Conservation (phyloP, 2,329 filamentous ascomycete genomes). For the Annulohypoxylon truncatum region DNA sequence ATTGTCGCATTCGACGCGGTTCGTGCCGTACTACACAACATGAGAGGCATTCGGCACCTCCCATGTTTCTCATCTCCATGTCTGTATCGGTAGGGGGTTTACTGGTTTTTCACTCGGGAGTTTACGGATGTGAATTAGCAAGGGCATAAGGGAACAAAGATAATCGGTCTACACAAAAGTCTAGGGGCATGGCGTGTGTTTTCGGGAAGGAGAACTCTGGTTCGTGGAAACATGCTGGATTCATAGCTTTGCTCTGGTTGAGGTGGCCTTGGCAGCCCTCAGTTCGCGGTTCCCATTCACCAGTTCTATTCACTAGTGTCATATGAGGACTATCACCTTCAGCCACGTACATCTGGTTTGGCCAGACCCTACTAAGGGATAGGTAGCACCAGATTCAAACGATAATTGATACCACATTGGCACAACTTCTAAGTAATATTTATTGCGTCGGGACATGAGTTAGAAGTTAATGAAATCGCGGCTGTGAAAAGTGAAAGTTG, state of each 20-base stretch:
- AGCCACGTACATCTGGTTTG: slow-evolving; percentile 15
- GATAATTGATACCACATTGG: slow-evolving; percentile 37
- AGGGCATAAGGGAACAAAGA: slow-evolving; percentile 42
- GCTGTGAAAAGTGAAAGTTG: slow-evolving; percentile 11
- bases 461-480: slow-evolving; percentile 23
- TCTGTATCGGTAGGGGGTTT: slow-evolving; percentile 45
- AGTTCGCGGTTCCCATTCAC: slow-evolving; percentile 15
- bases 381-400: slow-evolving; percentile 21
- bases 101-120: slow-evolving; percentile 42
- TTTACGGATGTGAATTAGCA: slow-evolving; percentile 44
- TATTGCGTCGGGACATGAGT: slow-evolving; percentile 17
- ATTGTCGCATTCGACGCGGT: slow-evolving; percentile 28
- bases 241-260: slow-evolving; percentile 24
- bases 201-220: slow-evolving; percentile 33
- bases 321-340: slow-evolving; percentile 6
- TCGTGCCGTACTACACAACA: neutral
- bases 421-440: slow-evolving; percentile 17
- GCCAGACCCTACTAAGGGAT: slow-evolving; percentile 20
- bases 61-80: slow-evolving; percentile 38
- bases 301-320: slow-evolving; percentile 24
- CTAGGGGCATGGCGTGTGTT: slow-evolving; percentile 35
- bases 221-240: slow-evolving; percentile 23
- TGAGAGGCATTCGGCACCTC: slow-evolving; percentile 18
- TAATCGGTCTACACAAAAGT: slow-evolving; percentile 50
- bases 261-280: slow-evolving; percentile 18